These are phyloP conservation scores for Melocanna baccifera DNA, from an alignment of 176 grass and related monocot genomes.

Conservation along the genomic window DNA sequence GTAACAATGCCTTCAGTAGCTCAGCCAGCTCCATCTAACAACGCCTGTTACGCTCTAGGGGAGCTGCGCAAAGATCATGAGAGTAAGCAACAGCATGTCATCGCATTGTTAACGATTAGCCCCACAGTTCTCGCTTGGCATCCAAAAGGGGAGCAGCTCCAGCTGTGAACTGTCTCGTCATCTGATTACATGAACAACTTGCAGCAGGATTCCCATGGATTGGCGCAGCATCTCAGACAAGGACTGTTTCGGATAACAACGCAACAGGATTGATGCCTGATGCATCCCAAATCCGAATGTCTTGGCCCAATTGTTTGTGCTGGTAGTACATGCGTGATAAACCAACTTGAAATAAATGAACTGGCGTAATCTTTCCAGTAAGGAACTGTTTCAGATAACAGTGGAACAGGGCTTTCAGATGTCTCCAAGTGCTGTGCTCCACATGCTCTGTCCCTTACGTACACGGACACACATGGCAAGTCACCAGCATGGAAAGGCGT, in stretches of 20 bases:
- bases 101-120: conserved; percentile 28
- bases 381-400: conserved; percentile 6
- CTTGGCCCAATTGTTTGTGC: not conserved
- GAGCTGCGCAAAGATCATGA: not conserved
- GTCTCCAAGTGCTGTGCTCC: conserved; percentile 13
- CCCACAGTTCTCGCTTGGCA: conserved; percentile 7
- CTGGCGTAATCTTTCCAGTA: not conserved
- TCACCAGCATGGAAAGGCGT: not conserved
- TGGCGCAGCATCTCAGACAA: not conserved
- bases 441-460: not conserved
- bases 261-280: not conserved
- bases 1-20: not conserved
- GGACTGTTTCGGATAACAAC: conserved; percentile 26
- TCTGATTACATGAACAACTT: conserved; percentile 12
- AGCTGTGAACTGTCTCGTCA: conserved; percentile 41
- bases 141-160: conserved; percentile 29
- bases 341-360: not conserved
- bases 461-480: not conserved
- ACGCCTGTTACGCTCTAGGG: not conserved
- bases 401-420: conserved; percentile 14
- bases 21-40: not conserved
- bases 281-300: conserved; percentile 20
- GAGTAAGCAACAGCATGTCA: not conserved
- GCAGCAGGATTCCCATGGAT: not conserved
- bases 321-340: not conserved